Conservation (phyloP, 2,329 filamentous ascomycete genomes). For the Lojkania enalia region DNA sequence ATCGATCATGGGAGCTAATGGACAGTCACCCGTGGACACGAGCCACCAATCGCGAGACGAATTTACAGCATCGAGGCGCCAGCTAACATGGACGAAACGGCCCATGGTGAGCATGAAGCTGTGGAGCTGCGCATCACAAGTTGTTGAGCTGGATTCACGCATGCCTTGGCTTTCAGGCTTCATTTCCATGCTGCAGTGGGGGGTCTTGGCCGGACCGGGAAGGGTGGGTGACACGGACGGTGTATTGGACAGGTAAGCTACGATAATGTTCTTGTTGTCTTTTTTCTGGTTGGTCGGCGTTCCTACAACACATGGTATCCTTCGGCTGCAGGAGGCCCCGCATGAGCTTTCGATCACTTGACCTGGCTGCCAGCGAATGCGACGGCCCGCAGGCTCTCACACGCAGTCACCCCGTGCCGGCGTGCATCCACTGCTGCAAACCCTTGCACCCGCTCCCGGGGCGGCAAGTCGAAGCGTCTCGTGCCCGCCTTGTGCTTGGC, state of each 20-base stretch:
- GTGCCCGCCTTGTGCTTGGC: constrained; percentile 33
- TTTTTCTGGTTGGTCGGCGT: constrained; percentile 39
- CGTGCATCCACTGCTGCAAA: constrained; percentile 38
- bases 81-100: constrained; percentile 50
- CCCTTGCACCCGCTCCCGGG: constrained; percentile 40
- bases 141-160: constrained; percentile 73
- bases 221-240: constrained; percentile 74
- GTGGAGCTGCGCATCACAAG: constrained; percentile 72
- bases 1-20: constrained; percentile 35
- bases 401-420: constrained; percentile 35
- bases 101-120: constrained; percentile 77
- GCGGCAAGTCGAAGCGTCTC: constrained; percentile 43
- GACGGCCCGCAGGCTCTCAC: constrained; percentile 42
- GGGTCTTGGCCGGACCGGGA: constrained; percentile 73
- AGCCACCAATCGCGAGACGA: constrained; percentile 35
- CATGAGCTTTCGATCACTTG: constrained; percentile 65
- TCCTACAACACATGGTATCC: constrained; percentile 27
- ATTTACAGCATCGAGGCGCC: constrained; percentile 36
- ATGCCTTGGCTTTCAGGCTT: constrained; percentile 90
- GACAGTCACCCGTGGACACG: constrained; percentile 33
- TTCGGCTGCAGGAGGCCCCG: constrained; percentile 47
- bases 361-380: constrained; percentile 52
- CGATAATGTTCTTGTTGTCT: constrained; percentile 30
- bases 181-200: constrained; percentile 75
- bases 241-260: constrained; percentile 85